A percentile compares a stretch with the other conserved stretches of the same genome.
Conservation (phyloP, 805 yeast species). For the Yamadazyma kitorensis region DNA sequence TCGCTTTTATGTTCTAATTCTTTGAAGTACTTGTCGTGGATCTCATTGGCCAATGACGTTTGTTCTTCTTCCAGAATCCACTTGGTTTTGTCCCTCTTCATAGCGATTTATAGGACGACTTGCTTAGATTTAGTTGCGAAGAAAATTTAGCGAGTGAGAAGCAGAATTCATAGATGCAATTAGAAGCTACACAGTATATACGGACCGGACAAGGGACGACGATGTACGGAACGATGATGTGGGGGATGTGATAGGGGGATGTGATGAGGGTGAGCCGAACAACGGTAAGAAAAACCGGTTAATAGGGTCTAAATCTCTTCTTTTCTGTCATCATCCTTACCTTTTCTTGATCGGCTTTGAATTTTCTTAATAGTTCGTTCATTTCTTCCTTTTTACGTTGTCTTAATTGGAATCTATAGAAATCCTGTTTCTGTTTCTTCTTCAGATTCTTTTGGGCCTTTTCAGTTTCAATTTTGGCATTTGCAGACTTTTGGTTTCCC, state of each 20-base stretch:
- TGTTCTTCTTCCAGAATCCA: slow-evolving; percentile 4
- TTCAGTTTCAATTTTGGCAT: slow-evolving; percentile 31
- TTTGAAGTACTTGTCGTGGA: slow-evolving; percentile 4
- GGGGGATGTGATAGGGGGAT: too few relatives aligned
- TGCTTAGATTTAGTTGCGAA: too few relatives aligned
- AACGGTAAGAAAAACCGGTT: too few relatives aligned
- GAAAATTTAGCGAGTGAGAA: too few relatives aligned
- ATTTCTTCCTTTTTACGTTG: slow-evolving; percentile 90
- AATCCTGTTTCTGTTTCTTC: slow-evolving; percentile 80
- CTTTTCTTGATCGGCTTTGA: slow-evolving; percentile 87
- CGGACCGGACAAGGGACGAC: too few relatives aligned
- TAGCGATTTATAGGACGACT: too few relatives aligned
- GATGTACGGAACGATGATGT: too few relatives aligned
- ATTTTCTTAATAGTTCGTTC: slow-evolving; percentile 79
- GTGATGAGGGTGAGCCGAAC: too few relatives aligned
- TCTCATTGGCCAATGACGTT: slow-evolving; percentile 1
- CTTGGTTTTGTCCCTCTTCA: too few relatives aligned
- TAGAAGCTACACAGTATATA: too few relatives aligned
- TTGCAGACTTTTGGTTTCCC: slow-evolving; percentile 48
- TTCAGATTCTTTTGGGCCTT: slow-evolving; percentile 52
- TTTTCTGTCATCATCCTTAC: slow-evolving; percentile 75
- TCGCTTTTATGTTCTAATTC: slow-evolving; percentile 16
- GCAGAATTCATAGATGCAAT: too few relatives aligned
- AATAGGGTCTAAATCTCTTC: slow-evolving; percentile 84
- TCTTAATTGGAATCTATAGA: slow-evolving; percentile 94